Base-by-base conservation (phyloP, 495 filamentous ascomycete species). In the Xylaria castorea region DNA sequence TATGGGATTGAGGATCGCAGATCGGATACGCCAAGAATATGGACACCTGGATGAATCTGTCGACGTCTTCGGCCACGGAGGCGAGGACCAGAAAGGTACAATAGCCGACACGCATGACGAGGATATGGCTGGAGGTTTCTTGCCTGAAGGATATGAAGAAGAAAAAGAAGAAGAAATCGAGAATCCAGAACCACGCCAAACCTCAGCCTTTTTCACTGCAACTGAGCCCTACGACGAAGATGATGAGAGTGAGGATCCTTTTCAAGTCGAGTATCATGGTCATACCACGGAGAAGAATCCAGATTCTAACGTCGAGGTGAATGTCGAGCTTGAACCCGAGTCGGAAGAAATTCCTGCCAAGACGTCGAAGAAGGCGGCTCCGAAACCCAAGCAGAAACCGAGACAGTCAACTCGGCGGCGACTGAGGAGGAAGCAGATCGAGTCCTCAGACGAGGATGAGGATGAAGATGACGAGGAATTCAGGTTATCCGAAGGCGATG, bases 21-120 rank as follows among this genome's bases (percentile, higher is more conserved):
- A 95, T 80, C 86, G 94, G 50, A 90, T 99, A 40, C 84, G 87
- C 50, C 87, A 91, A 66, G 93, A 97, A 63, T 97, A 97, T 83
- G 92, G 92, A n/a, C 74, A 85, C 48, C 73, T 84, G 0, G 75
- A 80, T 36, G 83, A 84, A 20, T 80, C 82, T 11, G 78, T 80
- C 20, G 80, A 85, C 40, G 81, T 83, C 1, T 80, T 84, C 48
- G 82, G 81, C 11, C 79, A 78, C 44, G 71, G 71, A n/a, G 76
- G 75, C 22, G 76, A 75, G 30, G 75, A 64, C 14, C 68, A 22
- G 72, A 71, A 71, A 50, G 69, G 7, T 53, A 76, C 20, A 74
- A 62, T 57, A 34, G 14, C 3, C n/a, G 34, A 64, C 18, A n/a
- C 32, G 3, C 32, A 68, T 62, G 77, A 84, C n/a, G 83, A 87